These are phyloP conservation scores for Cladochytrium replicatum DNA, from an alignment of 192 early-diverging fungal genomes.

Conservation along the genomic window DNA sequence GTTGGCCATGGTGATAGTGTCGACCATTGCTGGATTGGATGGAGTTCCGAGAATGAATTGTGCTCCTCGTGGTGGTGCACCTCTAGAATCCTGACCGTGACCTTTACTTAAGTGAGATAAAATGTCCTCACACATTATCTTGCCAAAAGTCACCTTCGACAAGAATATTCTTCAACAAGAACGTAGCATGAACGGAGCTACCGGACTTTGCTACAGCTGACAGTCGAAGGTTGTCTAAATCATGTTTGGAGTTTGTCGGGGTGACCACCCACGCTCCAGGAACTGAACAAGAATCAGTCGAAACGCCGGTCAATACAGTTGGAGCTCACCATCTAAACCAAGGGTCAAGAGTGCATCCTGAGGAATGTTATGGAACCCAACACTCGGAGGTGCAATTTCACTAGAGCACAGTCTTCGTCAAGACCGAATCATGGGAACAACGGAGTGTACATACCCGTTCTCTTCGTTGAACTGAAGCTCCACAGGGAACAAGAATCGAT, in stretches of 20 bases:
- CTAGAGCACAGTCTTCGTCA: slow-evolving; percentile 13
- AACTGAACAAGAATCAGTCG: slow-evolving; percentile 14
- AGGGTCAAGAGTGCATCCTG: slow-evolving; percentile 73
- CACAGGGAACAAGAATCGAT: slow-evolving; percentile 68
- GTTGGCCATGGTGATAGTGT: slow-evolving; percentile 99
- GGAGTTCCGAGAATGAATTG: slow-evolving; percentile 80
- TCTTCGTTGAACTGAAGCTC: slow-evolving; percentile 53
- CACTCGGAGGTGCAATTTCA: slow-evolving; percentile 28
- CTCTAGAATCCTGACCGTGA: slow-evolving; percentile 63
- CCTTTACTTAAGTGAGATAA: slow-evolving; percentile 24
- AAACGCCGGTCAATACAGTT: too few relatives aligned
- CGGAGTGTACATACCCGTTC: slow-evolving; percentile 3
- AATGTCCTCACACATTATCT: too few relatives aligned
- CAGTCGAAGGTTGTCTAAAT: slow-evolving; percentile 87
- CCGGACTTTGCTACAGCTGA: slow-evolving; percentile 28
- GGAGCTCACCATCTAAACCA: slow-evolving; percentile 59
- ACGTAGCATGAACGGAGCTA: slow-evolving; percentile 57
- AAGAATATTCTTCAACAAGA: slow-evolving; percentile 72
- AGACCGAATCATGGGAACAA: not conserved
- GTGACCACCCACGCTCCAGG: slow-evolving; percentile 85
- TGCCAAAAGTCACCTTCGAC: slow-evolving; percentile 57
- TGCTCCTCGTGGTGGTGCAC: slow-evolving; percentile 77
- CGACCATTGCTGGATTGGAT: slow-evolving; percentile 49
- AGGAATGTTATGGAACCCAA: slow-evolving; percentile 66
- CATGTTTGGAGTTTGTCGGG: slow-evolving; percentile 66